Evolutionary conservation across 2,329 filamentous ascomycete species (phyloP), one percentile per base, ranked within the genome.

Genomic region (Elsinoe perseae): DNA sequence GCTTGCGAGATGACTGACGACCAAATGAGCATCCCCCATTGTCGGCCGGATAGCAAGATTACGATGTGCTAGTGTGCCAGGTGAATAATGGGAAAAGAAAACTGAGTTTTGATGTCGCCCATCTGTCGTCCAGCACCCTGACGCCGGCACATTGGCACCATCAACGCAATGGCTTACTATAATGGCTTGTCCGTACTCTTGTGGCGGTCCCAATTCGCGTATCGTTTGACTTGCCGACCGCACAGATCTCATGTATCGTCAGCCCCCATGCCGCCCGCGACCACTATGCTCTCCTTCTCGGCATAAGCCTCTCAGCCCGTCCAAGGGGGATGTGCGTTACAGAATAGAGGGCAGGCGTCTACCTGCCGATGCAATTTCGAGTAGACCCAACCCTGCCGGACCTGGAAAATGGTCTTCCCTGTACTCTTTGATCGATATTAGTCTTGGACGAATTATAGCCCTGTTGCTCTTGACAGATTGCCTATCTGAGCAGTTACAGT

Each of bases 91-190:
- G 25, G 18, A 20, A 30, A 8, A 30, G 14, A 18, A 25, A 50
- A 20, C 25, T 30, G 44, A 32, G 28, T 50, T 38, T 44, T 34
- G 48, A 52, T 38, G 38, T 52, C n/a, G 48, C 48, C 25, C 25
- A 21, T 38, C 48, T 52, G 48, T 52, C 30, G 25, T 38, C 32
- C n/a, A 52, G 48, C n/a, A 38, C 48, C 48, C 32, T 38, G 48
- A 52, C 32, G 48, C 48, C 48, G 48, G 48, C 30, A 52, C 48
- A 52, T 52, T 52, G 48, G 48, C 28, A 52, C 48, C 48, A 32
- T 18, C 48, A 52, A 52, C 28, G 48, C 48, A 38, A 52, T 52
- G 48, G 48, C 48, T 52, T 50, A 6, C 38, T 18, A 16, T 32
- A 38, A 25, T 34, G 48, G 48, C 48, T 52, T 52, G 48, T 38